phyloP scores from a whole-genome alignment of 306 rosid genomes.

The Casuarina cunninghamiana region DNA sequence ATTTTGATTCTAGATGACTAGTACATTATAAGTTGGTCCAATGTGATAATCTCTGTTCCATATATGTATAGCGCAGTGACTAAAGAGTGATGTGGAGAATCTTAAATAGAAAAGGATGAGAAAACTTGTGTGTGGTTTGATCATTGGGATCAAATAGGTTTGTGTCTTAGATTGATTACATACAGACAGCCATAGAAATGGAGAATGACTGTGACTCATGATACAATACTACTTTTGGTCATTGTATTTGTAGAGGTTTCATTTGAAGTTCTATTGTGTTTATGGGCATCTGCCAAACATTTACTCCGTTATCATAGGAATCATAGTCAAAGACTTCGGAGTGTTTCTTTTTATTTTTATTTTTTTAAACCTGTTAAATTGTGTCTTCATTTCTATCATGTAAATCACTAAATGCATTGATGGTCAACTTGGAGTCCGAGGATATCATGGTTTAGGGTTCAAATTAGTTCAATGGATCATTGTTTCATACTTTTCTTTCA shows the following conservation, averaged over 20 bases:
- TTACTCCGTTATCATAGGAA: neutral
- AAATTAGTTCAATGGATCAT: constrained; percentile 8
- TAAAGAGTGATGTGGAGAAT: constrained; percentile 12
- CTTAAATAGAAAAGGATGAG: neutral
- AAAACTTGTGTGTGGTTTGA: neutral
- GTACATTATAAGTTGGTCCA: constrained; percentile 11
- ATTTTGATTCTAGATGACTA: constrained; percentile 16
- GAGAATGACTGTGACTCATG: neutral
- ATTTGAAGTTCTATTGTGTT: neutral
- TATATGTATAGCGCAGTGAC: neutral
- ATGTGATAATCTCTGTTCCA: constrained; percentile 20
- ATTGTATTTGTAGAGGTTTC: neutral
- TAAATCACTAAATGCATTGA: neutral
- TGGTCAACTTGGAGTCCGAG: neutral
- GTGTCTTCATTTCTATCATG: no score
- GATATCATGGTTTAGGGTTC: constrained; percentile 13
- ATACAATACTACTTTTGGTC: neutral
- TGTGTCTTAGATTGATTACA: neutral
- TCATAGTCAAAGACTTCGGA: no score
- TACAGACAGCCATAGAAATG: neutral
- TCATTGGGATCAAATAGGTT: neutral
- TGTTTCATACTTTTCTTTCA: constrained; percentile 15
- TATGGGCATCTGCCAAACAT: neutral
- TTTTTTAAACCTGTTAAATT: no score
- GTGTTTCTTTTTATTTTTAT: no score